Evolutionary conservation across 2,329 filamentous ascomycete species (phyloP).

Genomic region (Neobulgaria alba): DNA sequence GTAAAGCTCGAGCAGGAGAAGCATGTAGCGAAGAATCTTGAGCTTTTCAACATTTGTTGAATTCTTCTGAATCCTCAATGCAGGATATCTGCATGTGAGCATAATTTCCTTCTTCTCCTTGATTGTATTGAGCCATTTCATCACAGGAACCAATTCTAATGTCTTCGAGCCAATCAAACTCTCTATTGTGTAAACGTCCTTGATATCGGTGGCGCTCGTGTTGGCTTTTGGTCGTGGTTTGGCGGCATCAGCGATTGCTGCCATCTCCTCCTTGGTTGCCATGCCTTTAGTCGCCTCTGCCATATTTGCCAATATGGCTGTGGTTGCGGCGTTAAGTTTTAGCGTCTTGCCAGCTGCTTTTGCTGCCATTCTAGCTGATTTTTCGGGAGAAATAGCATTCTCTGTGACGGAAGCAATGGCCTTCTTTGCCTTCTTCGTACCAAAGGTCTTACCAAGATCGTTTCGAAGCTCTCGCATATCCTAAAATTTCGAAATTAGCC

Average conservation of each 20-base stretch:
- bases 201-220: slow-evolving; percentile 53
- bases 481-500: slow-evolving; percentile 30
- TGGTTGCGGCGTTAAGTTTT: slow-evolving; percentile 46
- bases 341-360: slow-evolving; percentile 32
- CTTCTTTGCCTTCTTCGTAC: slow-evolving; percentile 80
- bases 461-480: slow-evolving; percentile 53
- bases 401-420: slow-evolving; percentile 59
- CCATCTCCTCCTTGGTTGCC: slow-evolving; percentile 57
- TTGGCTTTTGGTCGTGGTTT: slow-evolving; percentile 70
- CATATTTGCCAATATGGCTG: slow-evolving; percentile 56
- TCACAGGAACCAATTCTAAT: slow-evolving; percentile 58
- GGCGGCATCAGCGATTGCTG: slow-evolving; percentile 53
- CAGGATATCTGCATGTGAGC: slow-evolving; percentile 55
- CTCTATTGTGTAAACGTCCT: slow-evolving; percentile 64
- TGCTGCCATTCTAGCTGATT: slow-evolving; percentile 28
- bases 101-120: slow-evolving; percentile 48
- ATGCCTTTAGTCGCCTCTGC: slow-evolving; percentile 53
- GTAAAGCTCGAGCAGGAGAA: slow-evolving; percentile 47
- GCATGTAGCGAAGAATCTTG: slow-evolving; percentile 51
- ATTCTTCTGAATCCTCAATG: slow-evolving; percentile 45
- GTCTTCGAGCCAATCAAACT: slow-evolving; percentile 59
- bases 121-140: slow-evolving; percentile 65
- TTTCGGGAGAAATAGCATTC: slow-evolving; percentile 52
- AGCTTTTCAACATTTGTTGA: slow-evolving; percentile 45
- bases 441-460: slow-evolving; percentile 68